phyloP scores from a whole-genome alignment of 495 filamentous ascomycete genomes.

The Podospora comata region DNA sequence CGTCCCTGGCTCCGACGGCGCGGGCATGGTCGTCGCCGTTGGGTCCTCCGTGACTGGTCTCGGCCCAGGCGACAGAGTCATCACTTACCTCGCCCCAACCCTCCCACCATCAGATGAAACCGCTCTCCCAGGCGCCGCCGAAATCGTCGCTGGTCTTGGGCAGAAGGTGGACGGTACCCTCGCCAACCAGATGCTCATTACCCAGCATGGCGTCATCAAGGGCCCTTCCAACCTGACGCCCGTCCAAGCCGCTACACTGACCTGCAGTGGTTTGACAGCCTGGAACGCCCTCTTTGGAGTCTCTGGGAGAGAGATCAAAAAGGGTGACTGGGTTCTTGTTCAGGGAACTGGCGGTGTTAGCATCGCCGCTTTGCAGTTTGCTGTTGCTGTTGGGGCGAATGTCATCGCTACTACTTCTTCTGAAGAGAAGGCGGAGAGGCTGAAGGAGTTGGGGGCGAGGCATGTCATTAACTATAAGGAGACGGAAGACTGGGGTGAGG shows the following conservation, averaged over 20 bases:
- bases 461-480: constrained; percentile 7
- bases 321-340: not conserved
- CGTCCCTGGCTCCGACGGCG: not conserved
- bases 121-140: not conserved
- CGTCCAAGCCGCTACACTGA: not conserved
- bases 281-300: constrained; percentile 6
- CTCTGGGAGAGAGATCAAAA: not conserved
- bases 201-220: not conserved
- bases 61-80: not conserved
- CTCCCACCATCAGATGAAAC: not conserved
- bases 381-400: not conserved
- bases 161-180: not conserved
- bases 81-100: not conserved
- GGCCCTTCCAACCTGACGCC: not conserved
- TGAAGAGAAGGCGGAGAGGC: not conserved
- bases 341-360: constrained; percentile 10
- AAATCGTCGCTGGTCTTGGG: not conserved
- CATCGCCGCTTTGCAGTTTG: constrained; percentile 5
- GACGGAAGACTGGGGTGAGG: not conserved
- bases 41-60: not conserved
- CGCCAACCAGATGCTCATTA: not conserved
- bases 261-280: not conserved
- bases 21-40: not conserved
- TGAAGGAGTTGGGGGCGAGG: not conserved
- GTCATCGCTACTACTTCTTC: constrained; percentile 1